A percentile compares a stretch with the other conserved stretches of the same genome.
Evolutionary conservation across 345 rosid species (phyloP).

Genomic region (Populus alba): DNA sequence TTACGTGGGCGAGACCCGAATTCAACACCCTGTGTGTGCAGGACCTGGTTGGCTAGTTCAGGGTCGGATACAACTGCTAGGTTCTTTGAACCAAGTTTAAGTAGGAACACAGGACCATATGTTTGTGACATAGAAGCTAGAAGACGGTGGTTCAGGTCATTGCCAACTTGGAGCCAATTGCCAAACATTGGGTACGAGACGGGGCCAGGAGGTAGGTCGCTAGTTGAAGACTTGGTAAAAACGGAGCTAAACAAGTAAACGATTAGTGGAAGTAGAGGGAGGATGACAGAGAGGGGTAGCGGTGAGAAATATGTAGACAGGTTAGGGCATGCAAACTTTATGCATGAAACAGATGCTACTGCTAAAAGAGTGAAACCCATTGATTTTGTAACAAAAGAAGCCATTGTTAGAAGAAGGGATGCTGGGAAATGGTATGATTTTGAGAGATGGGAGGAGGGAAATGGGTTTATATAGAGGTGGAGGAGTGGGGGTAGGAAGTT

Average conservation of each 20-base stretch:
- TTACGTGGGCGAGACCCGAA: constrained; percentile 65
- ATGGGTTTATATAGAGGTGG: background rate
- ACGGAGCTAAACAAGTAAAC: background rate
- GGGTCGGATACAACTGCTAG: constrained; percentile 52
- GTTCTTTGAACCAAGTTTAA: constrained; percentile 48
- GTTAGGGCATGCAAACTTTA: background rate
- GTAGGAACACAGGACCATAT: constrained; percentile 47
- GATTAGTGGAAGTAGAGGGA: background rate
- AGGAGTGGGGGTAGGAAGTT: background rate
- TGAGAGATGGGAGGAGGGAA: background rate
- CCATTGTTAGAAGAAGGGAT: background rate
- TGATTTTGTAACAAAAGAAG: background rate
- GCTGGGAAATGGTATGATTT: background rate
- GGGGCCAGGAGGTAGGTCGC: constrained; percentile 44
- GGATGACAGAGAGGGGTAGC: background rate
- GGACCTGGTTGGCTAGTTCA: constrained; percentile 48
- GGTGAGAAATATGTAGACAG: background rate
- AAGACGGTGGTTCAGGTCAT: constrained; percentile 55
- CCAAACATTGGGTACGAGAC: constrained; percentile 51
- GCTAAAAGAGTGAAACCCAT: background rate
- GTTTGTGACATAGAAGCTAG: constrained; percentile 46
- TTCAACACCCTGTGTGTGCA: constrained; percentile 59
- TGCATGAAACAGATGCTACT: background rate
- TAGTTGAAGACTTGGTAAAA: background rate
- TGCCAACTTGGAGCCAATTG: constrained; percentile 66